Conservation (phyloP, 768 basidiomycete species). For the Cystofilobasidium macerans region DNA sequence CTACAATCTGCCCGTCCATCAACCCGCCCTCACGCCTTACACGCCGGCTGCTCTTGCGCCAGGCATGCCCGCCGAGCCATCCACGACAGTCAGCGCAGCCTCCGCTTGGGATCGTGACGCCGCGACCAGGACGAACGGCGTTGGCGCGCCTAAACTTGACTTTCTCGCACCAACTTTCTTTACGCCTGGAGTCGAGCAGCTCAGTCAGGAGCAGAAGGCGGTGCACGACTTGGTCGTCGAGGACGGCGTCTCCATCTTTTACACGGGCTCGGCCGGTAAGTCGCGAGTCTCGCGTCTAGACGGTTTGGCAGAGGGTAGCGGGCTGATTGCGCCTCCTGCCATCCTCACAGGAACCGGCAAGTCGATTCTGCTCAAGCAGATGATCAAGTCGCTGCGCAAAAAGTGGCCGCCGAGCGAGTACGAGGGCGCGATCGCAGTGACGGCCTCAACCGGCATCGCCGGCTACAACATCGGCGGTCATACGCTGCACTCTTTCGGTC, state of each 20-base stretch:
- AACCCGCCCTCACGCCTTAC: too few species aligned
- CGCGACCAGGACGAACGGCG: too few species aligned
- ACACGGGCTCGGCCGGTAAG: slow-evolving; percentile 2
- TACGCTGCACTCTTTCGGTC: slow-evolving; percentile 6
- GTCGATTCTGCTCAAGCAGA: slow-evolving; percentile 12
- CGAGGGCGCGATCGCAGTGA: slow-evolving; percentile 1
- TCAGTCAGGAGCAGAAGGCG: slow-evolving; percentile 57
- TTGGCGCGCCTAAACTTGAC: neutral
- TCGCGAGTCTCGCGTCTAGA: too few species aligned
- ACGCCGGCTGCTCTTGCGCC: too few species aligned
- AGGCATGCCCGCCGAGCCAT: too few species aligned
- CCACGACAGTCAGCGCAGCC: too few species aligned
- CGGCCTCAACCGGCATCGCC: slow-evolving; percentile 23
- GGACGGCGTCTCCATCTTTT: slow-evolving; percentile 9
- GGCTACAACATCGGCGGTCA: slow-evolving; percentile 11
- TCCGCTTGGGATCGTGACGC: too few species aligned
- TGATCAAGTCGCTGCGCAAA: slow-evolving; percentile 1
- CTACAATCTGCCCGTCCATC: too few species aligned
- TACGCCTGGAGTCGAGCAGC: neutral
- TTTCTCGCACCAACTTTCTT: neutral
- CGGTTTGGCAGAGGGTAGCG: too few species aligned
- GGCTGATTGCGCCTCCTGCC: too few species aligned
- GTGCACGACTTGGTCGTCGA: slow-evolving; percentile 63
- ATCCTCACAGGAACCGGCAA: slow-evolving; percentile 20
- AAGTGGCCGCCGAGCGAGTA: neutral